Base-by-base conservation (phyloP, 495 filamentous ascomycete species). In the Poronia punctata region DNA sequence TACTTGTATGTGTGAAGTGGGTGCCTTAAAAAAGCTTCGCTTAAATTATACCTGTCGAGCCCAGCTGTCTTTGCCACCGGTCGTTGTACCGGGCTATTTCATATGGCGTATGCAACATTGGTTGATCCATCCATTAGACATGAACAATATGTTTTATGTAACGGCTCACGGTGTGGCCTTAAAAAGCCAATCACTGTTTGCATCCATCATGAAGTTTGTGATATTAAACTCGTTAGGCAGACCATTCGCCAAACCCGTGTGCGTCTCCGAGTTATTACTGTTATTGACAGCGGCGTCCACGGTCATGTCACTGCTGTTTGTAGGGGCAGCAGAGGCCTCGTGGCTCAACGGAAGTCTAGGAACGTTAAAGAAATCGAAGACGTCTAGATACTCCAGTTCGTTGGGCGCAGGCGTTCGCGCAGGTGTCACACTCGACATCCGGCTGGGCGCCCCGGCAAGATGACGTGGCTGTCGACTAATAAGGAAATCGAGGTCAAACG, bases 321-420 rank as follows among this genome's bases (percentile, higher is more conserved):
- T 50, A 19, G 49, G 46, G 2, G 24, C 52, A 5, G 52, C 41
- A 1, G 52, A 55, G 1, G 61, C 57, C 24, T 65, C 65, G 9
- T 58, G 56, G 20, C 56, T 61, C 23, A 70, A 56, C 3, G 84
- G 81, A 6, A 92, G 65, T 12, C 86, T 68, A 3, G 88, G 88
- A 30, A 92, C 76, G 60, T 93, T 93, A 68, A 93, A 95, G 64
- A 89, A 93, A 45, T 88, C 84, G 57, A 95, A 95, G 2, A 93
- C 84, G 53, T 95, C 86, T n/a, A 93, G 65, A 51, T 89, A 93
- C 49, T 93, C 88, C 8, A 92, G 66, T 40, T 94, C 84, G 55
- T 88, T 85, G 7, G 82, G 75, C 7, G 74, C 82, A n/a, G 79
- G 79, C 40, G 76, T 87, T 19, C 77, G 66, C 7, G 68, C 69